These are phyloP conservation scores for Rhizoctonia solani DNA, from an alignment of 1,284 basidiomycete species.

Conservation along the genomic window DNA sequence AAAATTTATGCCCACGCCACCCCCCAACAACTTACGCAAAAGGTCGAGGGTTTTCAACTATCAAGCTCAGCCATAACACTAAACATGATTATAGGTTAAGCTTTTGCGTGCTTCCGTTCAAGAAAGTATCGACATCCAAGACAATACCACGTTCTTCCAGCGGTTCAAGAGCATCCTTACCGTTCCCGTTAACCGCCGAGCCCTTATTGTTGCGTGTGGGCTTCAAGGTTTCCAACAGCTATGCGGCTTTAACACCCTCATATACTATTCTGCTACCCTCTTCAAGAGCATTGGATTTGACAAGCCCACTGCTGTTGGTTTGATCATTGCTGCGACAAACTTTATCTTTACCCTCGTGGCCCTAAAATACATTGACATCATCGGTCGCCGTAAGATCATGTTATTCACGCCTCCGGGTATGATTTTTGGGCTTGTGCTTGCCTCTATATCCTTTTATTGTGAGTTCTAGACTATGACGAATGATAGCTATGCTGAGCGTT, in stretches of 20 bases:
- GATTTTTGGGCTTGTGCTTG: conserved; percentile 70
- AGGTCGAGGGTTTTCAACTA: conserved; percentile 49
- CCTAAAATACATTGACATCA: conserved; percentile 77
- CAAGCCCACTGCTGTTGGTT: conserved; percentile 77
- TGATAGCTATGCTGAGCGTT: background rate
- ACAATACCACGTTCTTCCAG: conserved; percentile 63
- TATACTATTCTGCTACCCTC: conserved; percentile 78
- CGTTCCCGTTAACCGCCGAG: conserved; percentile 66
- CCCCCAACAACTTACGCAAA: conserved; percentile 65
- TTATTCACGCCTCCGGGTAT: conserved; percentile 77
- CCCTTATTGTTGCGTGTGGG: conserved; percentile 74
- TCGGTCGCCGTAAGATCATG: conserved; percentile 79
- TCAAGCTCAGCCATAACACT: background rate
- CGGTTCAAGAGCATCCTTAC: conserved; percentile 60
- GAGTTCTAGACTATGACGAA: conserved; percentile 43
- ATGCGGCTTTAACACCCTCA: conserved; percentile 74
- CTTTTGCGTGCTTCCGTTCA: conserved; percentile 61
- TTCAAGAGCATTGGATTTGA: conserved; percentile 81
- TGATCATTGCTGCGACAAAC: conserved; percentile 79
- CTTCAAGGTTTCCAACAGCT: conserved; percentile 84
- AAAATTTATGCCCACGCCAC: conserved; percentile 71
- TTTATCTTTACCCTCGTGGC: conserved; percentile 82
- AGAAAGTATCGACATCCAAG: conserved; percentile 63
- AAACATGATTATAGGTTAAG: conserved; percentile 51
- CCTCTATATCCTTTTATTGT: conserved; percentile 78